These are phyloP conservation scores for Globisporangium canariense DNA, from an alignment of 352 stramenopile genomes.

Conservation along the genomic window DNA sequence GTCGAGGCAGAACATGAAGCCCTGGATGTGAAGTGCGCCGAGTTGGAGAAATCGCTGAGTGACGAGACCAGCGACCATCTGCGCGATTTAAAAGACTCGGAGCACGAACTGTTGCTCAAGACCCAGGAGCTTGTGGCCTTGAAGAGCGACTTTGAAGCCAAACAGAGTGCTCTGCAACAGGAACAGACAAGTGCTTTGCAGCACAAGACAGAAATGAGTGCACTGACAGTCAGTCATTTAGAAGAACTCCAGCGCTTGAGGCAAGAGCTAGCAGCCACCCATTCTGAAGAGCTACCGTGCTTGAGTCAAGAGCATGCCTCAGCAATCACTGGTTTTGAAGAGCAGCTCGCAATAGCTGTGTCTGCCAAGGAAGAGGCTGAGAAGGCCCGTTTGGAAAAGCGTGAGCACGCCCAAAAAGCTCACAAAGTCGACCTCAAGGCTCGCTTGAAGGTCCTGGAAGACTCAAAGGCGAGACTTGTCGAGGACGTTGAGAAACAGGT, in stretches of 20 bases:
- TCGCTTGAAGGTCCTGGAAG: background rate
- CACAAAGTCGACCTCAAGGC: background rate
- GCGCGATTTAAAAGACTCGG: background rate
- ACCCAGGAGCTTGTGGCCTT: background rate
- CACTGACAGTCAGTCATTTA: background rate
- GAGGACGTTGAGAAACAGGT: constrained; percentile 5
- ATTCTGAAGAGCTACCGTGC: background rate
- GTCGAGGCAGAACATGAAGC: background rate
- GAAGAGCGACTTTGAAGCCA: background rate
- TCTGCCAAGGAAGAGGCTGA: background rate
- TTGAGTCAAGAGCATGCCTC: constrained; percentile 1
- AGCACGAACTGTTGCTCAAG: constrained; percentile 5
- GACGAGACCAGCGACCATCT: background rate
- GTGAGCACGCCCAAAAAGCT: background rate
- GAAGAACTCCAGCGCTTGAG: background rate
- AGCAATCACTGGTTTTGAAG: background rate
- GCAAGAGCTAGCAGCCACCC: background rate
- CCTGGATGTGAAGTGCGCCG: background rate
- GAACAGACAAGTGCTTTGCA: background rate
- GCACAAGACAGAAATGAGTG: background rate
- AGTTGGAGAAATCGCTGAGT: background rate
- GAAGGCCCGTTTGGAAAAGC: background rate
- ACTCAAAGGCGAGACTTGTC: background rate
- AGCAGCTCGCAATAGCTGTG: background rate
- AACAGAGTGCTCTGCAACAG: background rate